These are phyloP conservation scores for Lasiosphaeria miniovina DNA, from an alignment of 495 filamentous ascomycete species.

Conservation along the genomic window DNA sequence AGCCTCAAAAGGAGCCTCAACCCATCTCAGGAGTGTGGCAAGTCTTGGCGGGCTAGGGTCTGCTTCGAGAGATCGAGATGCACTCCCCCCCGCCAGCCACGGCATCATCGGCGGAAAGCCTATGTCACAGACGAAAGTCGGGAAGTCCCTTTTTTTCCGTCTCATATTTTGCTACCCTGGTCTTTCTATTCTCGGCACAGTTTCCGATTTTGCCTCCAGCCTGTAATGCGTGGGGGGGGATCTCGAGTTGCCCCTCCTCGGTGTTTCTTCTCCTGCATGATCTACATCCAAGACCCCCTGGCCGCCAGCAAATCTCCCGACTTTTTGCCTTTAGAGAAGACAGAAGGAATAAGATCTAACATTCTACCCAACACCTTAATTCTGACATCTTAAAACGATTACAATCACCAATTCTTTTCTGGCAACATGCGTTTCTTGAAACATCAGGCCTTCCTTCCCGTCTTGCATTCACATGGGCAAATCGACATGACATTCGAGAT, in stretches of 20 bases:
- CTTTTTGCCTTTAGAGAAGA: not conserved
- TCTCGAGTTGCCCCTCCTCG: not conserved
- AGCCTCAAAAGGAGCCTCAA: too few species aligned
- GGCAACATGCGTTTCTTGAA: not conserved
- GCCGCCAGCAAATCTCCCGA: too few species aligned
- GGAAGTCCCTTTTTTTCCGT: not conserved
- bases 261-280: slow-evolving; percentile 24
- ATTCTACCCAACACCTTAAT: not conserved
- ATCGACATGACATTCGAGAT: not conserved
- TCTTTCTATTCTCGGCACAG: not conserved
- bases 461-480: not conserved
- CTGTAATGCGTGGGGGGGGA: slow-evolving; percentile 10
- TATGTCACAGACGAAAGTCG: not conserved
- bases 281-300: slow-evolving; percentile 5
- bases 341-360: not conserved
- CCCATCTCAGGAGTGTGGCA: too few species aligned
- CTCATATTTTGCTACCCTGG: not conserved
- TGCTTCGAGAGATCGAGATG: too few species aligned
- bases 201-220: slow-evolving; percentile 12
- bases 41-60: too few species aligned
- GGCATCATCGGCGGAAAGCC: too few species aligned
- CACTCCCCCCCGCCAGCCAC: too few species aligned
- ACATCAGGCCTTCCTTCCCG: not conserved
- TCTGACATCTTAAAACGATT: not conserved
- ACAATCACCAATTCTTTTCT: not conserved